Evolutionary conservation across 1,284 basidiomycete species (phyloP), one percentile per base, ranked within the genome.

Genomic region (Chondrostereum purpureum): DNA sequence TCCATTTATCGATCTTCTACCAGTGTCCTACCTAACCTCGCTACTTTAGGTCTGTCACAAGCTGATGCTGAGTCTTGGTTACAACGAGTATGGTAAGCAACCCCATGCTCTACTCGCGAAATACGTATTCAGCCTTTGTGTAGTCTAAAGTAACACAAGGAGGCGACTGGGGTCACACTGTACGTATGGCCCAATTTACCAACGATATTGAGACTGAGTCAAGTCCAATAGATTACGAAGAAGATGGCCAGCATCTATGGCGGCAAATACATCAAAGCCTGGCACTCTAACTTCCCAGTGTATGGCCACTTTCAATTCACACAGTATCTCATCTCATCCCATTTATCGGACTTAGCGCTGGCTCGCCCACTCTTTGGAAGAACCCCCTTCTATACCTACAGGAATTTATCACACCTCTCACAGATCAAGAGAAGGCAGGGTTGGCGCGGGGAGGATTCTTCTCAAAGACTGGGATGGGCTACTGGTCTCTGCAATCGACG

Each of bases 101-200:
- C n/a, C n/a, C n/a, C n/a, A n/a, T n/a, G n/a, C n/a, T n/a, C n/a
- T n/a, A n/a, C n/a, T n/a, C n/a, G n/a, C n/a, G n/a, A n/a, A n/a
- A n/a, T n/a, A n/a, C n/a, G n/a, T n/a, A 72, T n/a, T n/a, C n/a
- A n/a, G n/a, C n/a, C n/a, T n/a, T n/a, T n/a, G n/a, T n/a, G n/a
- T n/a, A n/a, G n/a, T n/a, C n/a, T n/a, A n/a, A n/a, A 72, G 70
- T 73, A 0, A 63, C 65, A 1, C 69, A 73, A 55, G 72, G 71
- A n/a, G 72, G 72, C 5, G 72, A 73, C 52, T 72, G 68, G 69
- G 72, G 72, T 3, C 59, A 55, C 43, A 27, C 54, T 14, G 71
- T 70, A 43, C n/a, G n/a, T n/a, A n/a, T n/a, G n/a, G n/a, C n/a
- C n/a, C n/a, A n/a, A n/a, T n/a, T n/a, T n/a, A n/a, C n/a, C n/a